These are phyloP conservation scores for Thymus mandschuricus DNA, from an alignment of 257 asterid genomes.

Conservation along the genomic window DNA sequence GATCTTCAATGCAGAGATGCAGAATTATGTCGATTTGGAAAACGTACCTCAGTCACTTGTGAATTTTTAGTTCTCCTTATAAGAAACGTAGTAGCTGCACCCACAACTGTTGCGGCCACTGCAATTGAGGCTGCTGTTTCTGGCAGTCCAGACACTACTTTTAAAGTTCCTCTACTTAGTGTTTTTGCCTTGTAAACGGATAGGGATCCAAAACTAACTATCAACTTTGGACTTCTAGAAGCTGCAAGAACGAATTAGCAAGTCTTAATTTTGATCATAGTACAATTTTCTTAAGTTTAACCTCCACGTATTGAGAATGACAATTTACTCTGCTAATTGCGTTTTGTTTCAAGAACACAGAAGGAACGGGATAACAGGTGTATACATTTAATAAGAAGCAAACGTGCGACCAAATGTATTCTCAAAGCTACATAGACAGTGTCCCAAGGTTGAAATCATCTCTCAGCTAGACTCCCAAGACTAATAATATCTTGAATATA, in stretches of 20 bases:
- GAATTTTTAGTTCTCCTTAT: slow-evolving; percentile 51
- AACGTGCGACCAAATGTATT: background rate
- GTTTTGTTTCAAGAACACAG: background rate
- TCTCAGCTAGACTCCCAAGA: no score
- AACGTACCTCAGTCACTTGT: slow-evolving; percentile 50
- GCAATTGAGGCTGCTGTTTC: slow-evolving; percentile 75
- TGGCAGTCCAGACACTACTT: slow-evolving; percentile 47
- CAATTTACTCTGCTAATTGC: background rate
- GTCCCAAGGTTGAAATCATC: background rate
- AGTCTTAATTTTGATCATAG: background rate
- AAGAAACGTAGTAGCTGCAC: slow-evolving; percentile 73
- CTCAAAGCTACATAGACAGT: background rate
- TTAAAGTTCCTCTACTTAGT: slow-evolving; percentile 31
- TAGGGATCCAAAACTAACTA: slow-evolving; percentile 33
- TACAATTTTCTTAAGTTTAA: background rate
- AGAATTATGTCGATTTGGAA: slow-evolving; percentile 4
- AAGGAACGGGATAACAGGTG: background rate
- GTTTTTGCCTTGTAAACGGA: background rate
- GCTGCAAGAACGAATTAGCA: slow-evolving; percentile 9
- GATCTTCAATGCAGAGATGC: background rate
- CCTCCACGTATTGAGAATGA: background rate
- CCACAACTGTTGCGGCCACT: slow-evolving; percentile 64
- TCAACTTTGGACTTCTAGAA: slow-evolving; percentile 22
- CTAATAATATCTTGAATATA: background rate
- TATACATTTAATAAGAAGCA: background rate